These are phyloP conservation scores for Cystofilobasidium capitatum DNA, from an alignment of 768 basidiomycete genomes.

Conservation along the genomic window DNA sequence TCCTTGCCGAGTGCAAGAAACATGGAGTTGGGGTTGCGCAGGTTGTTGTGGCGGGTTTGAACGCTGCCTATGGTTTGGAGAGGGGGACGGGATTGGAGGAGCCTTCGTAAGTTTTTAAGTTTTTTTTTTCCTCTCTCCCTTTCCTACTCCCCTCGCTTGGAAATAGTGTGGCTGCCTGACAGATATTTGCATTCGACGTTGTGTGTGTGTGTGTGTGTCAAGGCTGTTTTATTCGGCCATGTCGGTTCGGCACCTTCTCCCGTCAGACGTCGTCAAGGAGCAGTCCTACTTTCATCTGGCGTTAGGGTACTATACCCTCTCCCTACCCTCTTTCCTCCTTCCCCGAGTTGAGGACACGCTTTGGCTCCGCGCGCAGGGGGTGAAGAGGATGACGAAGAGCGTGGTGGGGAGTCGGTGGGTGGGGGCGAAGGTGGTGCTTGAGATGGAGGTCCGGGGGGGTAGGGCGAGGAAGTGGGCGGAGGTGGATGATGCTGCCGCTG, in stretches of 20 bases:
- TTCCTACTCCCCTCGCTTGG: neutral
- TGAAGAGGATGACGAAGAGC: constrained; percentile 56
- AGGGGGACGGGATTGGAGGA: constrained; percentile 25
- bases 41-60: constrained; percentile 65
- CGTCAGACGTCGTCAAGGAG: constrained; percentile 32
- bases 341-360: constrained; percentile 43
- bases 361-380: constrained; percentile 61
- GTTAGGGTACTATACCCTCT: constrained; percentile 68
- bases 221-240: constrained; percentile 80
- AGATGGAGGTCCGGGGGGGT: constrained; percentile 50
- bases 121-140: neutral
- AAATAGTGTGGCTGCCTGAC: neutral
- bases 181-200: constrained; percentile 41
- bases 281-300: constrained; percentile 68
- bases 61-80: constrained; percentile 59
- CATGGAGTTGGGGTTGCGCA: constrained; percentile 63
- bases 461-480: constrained; percentile 59
- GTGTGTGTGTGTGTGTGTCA: constrained; percentile 39
- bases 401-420: constrained; percentile 56
- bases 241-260: constrained; percentile 53
- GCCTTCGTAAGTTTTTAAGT: constrained; percentile 41
- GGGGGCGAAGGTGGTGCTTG: constrained; percentile 47
- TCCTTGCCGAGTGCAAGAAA: constrained; percentile 59
- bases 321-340: constrained; percentile 61
- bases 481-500: constrained; percentile 51